These are phyloP conservation scores for Pulicaria dysenterica DNA, from an alignment of 129 eudicot genomes.

Conservation along the genomic window DNA sequence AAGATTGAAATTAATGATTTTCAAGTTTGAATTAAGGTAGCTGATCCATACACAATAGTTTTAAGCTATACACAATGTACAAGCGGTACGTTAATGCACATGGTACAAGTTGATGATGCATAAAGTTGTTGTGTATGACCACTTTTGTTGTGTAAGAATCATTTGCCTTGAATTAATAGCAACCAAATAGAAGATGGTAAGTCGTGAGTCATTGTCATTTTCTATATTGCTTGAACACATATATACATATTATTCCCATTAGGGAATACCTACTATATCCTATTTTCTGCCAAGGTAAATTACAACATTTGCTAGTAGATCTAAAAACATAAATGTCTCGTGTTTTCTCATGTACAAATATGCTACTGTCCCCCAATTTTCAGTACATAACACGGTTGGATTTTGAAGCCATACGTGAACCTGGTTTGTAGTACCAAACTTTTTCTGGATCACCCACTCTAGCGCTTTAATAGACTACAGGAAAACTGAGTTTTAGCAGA, in stretches of 20 bases:
- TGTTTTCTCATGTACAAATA: constrained; percentile 3
- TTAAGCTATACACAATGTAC: no score
- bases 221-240: background rate
- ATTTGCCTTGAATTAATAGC: no score
- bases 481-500: no score
- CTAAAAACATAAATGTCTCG: background rate
- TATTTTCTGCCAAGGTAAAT: background rate
- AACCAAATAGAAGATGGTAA: background rate
- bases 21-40: no score
- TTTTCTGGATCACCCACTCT: background rate
- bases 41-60: no score
- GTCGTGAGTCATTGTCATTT: background rate
- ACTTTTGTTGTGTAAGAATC: no score
- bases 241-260: background rate
- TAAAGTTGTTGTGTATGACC: no score
- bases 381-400: background rate
- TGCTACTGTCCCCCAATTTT: background rate
- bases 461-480: background rate
- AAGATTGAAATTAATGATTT: no score
- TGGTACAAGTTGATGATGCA: no score
- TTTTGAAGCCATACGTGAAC: constrained; percentile 5
- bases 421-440: background rate
- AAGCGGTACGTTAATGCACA: no score
- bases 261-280: background rate
- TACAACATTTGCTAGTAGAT: background rate